phyloP scores from a whole-genome alignment of 148 eudicot species.

The Silene conica region DNA sequence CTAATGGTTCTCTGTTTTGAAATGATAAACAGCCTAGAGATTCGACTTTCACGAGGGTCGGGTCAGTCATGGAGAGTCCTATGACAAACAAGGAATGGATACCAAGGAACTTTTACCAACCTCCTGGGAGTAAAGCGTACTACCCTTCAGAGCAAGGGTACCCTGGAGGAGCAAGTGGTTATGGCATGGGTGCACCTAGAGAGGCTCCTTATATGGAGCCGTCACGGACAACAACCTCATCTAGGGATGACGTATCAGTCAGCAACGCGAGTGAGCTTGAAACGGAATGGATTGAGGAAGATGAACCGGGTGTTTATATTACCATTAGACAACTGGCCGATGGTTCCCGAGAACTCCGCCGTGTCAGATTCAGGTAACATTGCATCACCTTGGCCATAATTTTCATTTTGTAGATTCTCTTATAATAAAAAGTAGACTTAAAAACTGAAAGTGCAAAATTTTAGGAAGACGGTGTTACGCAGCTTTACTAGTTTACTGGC shows the following conservation, averaged over 20 bases:
- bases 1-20: background rate
- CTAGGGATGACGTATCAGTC: conserved; percentile 75
- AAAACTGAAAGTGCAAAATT: no score
- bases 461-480: no score
- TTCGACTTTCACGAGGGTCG: conserved; percentile 75
- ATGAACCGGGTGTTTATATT: conserved; percentile 89
- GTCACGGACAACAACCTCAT: conserved; percentile 77
- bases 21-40: conserved; percentile 52
- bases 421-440: no score
- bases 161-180: conserved; percentile 45
- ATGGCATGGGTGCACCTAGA: conserved; percentile 35
- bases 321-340: conserved; percentile 84
- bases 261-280: conserved; percentile 96
- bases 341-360: conserved; percentile 86
- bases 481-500: no score
- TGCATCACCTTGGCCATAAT: background rate
- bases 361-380: conserved; percentile 91
- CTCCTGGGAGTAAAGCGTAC: conserved; percentile 45
- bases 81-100: conserved; percentile 87
- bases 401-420: background rate
- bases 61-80: conserved; percentile 77
- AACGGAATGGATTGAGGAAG: conserved; percentile 90
- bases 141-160: conserved; percentile 53
- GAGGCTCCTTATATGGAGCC: conserved; percentile 73
- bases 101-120: conserved; percentile 64